phyloP scores from a whole-genome alignment of 441 rosid species.

The Syzygium malaccense region DNA sequence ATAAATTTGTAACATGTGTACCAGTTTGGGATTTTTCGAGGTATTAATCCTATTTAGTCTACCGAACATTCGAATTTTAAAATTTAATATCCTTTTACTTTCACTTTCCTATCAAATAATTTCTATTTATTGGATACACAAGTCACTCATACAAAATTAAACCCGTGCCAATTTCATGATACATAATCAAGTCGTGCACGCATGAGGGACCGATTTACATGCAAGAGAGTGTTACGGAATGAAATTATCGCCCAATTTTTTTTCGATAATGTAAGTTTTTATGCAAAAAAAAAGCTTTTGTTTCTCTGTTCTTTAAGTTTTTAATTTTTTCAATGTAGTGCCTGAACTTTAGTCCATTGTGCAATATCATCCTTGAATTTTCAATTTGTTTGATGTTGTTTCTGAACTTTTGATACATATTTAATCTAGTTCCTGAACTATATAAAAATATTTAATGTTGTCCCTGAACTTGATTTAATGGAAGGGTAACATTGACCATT shows the following conservation, averaged over 20 bases:
- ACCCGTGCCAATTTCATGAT: background rate
- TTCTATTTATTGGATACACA: background rate
- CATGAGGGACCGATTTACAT: background rate
- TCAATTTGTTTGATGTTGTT: no score
- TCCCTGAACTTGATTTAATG: no score
- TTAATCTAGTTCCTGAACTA: no score
- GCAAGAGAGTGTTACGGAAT: background rate
- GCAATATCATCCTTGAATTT: no score
- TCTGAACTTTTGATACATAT: no score
- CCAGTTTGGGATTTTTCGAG: no score
- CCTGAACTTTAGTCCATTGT: accelerated
- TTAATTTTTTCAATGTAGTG: no score
- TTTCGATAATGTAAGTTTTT: background rate
- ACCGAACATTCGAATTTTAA: background rate
- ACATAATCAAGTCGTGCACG: background rate
- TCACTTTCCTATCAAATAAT: background rate
- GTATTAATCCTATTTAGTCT: background rate
- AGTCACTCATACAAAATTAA: background rate
- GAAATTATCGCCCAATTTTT: background rate
- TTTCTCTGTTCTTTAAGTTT: background rate
- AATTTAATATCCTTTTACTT: background rate
- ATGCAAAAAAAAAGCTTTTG: background rate
- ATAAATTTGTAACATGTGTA: no score
- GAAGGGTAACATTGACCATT: no score
- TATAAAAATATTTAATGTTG: no score